Base-by-base conservation (phyloP, 129 eudicot species). In the Artemisia tridentata region DNA sequence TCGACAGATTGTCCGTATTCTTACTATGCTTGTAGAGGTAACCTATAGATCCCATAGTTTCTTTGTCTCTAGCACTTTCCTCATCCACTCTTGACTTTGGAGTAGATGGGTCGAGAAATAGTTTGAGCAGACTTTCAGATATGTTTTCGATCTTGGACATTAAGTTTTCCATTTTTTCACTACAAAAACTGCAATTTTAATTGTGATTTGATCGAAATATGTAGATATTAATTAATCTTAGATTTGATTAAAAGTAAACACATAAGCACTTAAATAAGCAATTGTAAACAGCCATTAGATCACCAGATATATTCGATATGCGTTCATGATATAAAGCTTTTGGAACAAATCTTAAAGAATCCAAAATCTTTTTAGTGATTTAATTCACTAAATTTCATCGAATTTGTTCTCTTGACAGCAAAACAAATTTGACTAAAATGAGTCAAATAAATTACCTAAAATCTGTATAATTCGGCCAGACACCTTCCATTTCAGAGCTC, bases 401-500 rank as follows among this genome's bases (percentile, higher is more conserved):
- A n/a, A n/a, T n/a, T n/a, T n/a, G n/a, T n/a, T n/a, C n/a, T n/a
- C n/a, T n/a, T n/a, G n/a, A 34, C 41, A 34, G 0, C 8, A 34
- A 0, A 59, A 21, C 64, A 23, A 45, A 27, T 59, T 11, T 15
- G 17, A 38, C 45, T 8, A 1, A 17, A 48, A 25, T 45, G 49
- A 73, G 0, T 8, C 8, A 0, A 23, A 23, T 2, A 23, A 2
- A 23, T 23, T 23, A 91, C 97, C 92, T 86, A 86, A 91, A 91
- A 72, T 86, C 80, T 41, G 87, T 85, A 78, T 79, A 88, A 73
- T 10, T 11, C 3, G 92, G 84, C 90, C 79, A 85, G 63, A 88
- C 51, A 74, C 80, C 84, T 82, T 85, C 86, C 92, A 91, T 85
- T 72, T 86, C 88, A 46, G 21, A 11, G 65, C 57, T 75, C 75